Conservation (phyloP, 495 filamentous ascomycete species). For the Cryomyces minteri region DNA sequence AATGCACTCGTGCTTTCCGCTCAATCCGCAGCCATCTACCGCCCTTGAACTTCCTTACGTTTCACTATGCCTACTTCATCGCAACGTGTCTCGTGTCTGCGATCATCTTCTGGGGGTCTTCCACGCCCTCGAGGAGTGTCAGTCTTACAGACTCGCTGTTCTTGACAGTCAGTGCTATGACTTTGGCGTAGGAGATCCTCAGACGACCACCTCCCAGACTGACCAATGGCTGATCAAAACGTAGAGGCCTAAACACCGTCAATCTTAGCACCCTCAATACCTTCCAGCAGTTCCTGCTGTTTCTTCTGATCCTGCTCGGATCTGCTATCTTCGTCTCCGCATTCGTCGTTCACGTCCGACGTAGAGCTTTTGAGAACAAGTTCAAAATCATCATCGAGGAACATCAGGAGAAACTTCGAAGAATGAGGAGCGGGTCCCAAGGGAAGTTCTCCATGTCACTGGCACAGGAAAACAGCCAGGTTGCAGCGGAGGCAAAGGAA, state of each 20-base stretch:
- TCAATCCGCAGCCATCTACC: slow-evolving; percentile 11
- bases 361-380: slow-evolving; percentile 49
- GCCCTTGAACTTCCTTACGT: slow-evolving; percentile 56
- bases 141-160: slow-evolving; percentile 62
- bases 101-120: slow-evolving; percentile 54
- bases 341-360: slow-evolving; percentile 44
- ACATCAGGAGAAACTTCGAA: slow-evolving; percentile 14
- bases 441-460: slow-evolving; percentile 19
- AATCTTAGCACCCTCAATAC: slow-evolving; percentile 53
- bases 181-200: slow-evolving; percentile 30
- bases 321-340: slow-evolving; percentile 48
- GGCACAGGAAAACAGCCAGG: background rate
- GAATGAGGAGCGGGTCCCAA: slow-evolving; percentile 12
- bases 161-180: slow-evolving; percentile 63
- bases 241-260: slow-evolving; percentile 29
- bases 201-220: background rate
- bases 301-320: slow-evolving; percentile 52
- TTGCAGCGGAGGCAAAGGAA: no score
- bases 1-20: no score
- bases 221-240: slow-evolving; percentile 43
- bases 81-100: slow-evolving; percentile 41
- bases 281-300: slow-evolving; percentile 62
- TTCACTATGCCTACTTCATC: slow-evolving; percentile 69
- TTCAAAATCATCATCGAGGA: slow-evolving; percentile 39
- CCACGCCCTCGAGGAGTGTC: slow-evolving; percentile 40